Evolutionary conservation across 495 filamentous ascomycete genomes (phyloP), one percentile per base, ranked within the genome.

Genomic region (Penicillium bovifimosum): DNA sequence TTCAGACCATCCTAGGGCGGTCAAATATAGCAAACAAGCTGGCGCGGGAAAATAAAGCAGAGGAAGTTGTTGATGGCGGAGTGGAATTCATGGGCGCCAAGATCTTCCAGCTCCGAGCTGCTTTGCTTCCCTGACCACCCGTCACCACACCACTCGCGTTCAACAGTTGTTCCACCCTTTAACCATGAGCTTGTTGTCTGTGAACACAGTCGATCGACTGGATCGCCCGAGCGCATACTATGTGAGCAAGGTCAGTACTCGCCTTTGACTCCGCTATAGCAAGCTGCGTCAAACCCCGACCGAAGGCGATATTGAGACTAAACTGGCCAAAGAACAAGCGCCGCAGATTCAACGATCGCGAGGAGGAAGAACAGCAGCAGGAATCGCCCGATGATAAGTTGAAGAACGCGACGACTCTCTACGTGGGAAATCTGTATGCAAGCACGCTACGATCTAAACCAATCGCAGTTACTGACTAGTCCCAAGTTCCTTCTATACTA

Each of bases 401-500:
- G 52, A 85, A 79, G 54, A 81, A 93, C 66, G 91, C 93, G 35
- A 88, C 93, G 9, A 98, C 93, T 5, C 88, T 98, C 63, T 98
- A 98, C 56, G 91, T 98, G 34, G 93, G 93, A 43, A 98, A 98
- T 67, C 77, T 98, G 90, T 95, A 78, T 57, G 89, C 38, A 50
- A 24, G 13, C 29, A 42, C 10, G 18, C 13, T 74, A 51, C 28
- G 24, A 32, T 2, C 11, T 16, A 20, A 1, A 29, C 34, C 13
- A 20, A 44, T 28, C 24, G 5, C 28, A 9, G 4, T 39, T 41
- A 59, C 74, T 81, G 42, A 80, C 56, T 16, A 34, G 14, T n/a
- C 20, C 14, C 8, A 54, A 96, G 91, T 53, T 98, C 93, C n/a
- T 98, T 98, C 73, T 98, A 96, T 77, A 98, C 93, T 9, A 98